A percentile compares a stretch with the other conserved stretches of the same genome.
phyloP scores from a whole-genome alignment of 2,329 filamentous ascomycete species.

The Diaporthe sp. region DNA sequence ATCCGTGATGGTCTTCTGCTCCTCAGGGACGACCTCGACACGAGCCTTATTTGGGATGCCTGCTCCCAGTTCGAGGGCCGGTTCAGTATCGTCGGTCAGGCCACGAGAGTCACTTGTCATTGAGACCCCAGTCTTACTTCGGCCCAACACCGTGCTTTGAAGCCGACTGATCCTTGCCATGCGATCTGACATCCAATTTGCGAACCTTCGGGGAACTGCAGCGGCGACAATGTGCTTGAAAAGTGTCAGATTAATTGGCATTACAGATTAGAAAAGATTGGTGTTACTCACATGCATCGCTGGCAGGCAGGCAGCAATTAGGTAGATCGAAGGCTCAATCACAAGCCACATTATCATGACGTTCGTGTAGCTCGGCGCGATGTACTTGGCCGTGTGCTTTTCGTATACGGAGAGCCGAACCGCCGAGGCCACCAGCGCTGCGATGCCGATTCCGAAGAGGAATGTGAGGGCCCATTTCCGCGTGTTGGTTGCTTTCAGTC shows the following conservation, averaged over 20 bases:
- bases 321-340: constrained; percentile 38
- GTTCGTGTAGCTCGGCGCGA: constrained; percentile 36
- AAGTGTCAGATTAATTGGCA: not conserved
- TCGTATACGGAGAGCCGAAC: constrained; percentile 32
- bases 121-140: constrained; percentile 32
- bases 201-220: not conserved
- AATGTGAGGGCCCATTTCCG: constrained; percentile 37
- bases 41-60: not conserved
- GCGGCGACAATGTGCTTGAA: constrained; percentile 34
- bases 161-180: constrained; percentile 19
- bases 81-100: constrained; percentile 24
- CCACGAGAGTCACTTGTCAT: constrained; percentile 35
- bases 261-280: not conserved
- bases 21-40: constrained; percentile 12
- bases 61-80: constrained; percentile 24
- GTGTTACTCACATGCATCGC: constrained; percentile 37
- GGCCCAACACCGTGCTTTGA: constrained; percentile 3
- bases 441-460: constrained; percentile 38
- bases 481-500: constrained; percentile 29
- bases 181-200: constrained; percentile 34
- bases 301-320: constrained; percentile 38
- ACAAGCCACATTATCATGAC: constrained; percentile 38
- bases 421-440: constrained; percentile 35
- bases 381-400: constrained; percentile 32
- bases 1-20: not conserved